Percentiles rank a stretch among this genome's conserved stretches.
Evolutionary conservation across 2,329 filamentous ascomycete species (phyloP).

Genomic region (Pseudogymnoascus sp.): DNA sequence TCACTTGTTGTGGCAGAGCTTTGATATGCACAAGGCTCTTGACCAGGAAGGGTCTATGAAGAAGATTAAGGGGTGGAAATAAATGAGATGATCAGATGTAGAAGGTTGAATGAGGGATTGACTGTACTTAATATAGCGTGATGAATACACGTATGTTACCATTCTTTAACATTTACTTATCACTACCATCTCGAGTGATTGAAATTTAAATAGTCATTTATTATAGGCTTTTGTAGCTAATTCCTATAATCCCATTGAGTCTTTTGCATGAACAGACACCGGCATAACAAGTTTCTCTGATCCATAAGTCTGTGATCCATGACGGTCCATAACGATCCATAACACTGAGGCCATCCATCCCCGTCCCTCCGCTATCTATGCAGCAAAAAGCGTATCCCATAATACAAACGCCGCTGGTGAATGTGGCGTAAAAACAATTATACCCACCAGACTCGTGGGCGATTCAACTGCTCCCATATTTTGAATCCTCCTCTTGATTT

Average conservation of each 20-base stretch:
- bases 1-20: slow-evolving; percentile 75
- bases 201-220: slow-evolving; percentile 5
- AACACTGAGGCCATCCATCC: not conserved
- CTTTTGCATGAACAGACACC: slow-evolving; percentile 3
- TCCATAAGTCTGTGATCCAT: slow-evolving; percentile 6
- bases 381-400: not conserved
- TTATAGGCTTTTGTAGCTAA: slow-evolving; percentile 3
- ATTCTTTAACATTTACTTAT: not conserved
- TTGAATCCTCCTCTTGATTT: not conserved
- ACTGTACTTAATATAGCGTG: not conserved
- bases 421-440: slow-evolving; percentile 6
- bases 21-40: slow-evolving; percentile 83
- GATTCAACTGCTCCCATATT: not conserved
- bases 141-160: not conserved
- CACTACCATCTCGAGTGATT: not conserved
- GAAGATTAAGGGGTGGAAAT: slow-evolving; percentile 61
- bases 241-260: slow-evolving; percentile 6
- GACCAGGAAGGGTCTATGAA: slow-evolving; percentile 77
- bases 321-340: not conserved
- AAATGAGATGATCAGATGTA: not conserved
- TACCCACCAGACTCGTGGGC: not conserved
- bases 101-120: not conserved
- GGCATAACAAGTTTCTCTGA: slow-evolving; percentile 1
- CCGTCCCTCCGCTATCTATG: not conserved
- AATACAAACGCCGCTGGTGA: slow-evolving; percentile 6